Conservation (phyloP, 2,329 filamentous ascomycete genomes). For the Ophiostoma australiae region DNA sequence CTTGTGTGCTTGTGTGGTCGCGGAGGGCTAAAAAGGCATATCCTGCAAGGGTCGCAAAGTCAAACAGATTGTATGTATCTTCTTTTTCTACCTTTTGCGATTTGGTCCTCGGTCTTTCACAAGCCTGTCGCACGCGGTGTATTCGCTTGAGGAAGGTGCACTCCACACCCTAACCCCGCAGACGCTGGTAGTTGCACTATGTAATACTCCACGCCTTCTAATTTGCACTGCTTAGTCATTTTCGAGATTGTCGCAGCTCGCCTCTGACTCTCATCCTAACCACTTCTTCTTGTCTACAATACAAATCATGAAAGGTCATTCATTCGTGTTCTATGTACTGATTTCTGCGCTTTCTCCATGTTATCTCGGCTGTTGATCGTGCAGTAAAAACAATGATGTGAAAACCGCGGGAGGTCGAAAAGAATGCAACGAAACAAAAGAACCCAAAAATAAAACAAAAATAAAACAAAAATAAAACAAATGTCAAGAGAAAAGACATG, state of each 20-base stretch:
- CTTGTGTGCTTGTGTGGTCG: neutral
- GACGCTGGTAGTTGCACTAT: neutral
- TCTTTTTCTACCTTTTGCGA: neutral
- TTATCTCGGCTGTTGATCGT: neutral
- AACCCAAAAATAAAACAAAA: neutral
- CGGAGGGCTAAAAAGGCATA: too few relatives aligned
- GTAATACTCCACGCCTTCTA: neutral
- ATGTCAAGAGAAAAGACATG: neutral
- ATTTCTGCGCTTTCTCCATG: neutral
- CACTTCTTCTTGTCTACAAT: neutral
- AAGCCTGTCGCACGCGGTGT: slow-evolving; percentile 18
- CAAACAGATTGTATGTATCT: neutral
- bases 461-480: neutral
- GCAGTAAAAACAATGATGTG: neutral
- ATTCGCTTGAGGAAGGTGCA: slow-evolving; percentile 15
- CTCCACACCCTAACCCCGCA: slow-evolving; percentile 17
- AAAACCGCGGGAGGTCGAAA: neutral
- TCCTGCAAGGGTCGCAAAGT: neutral
- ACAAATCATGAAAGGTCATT: neutral
- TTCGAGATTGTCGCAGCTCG: neutral
- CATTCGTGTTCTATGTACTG: slow-evolving; percentile 5
- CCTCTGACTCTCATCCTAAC: too few relatives aligned
- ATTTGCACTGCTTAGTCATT: slow-evolving; percentile 6
- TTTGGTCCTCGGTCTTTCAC: slow-evolving; percentile 23
- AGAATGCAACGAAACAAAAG: neutral